Evolutionary conservation across 2,329 filamentous ascomycete genomes (phyloP).

Genomic region (Cladorrhinum sp.): DNA sequence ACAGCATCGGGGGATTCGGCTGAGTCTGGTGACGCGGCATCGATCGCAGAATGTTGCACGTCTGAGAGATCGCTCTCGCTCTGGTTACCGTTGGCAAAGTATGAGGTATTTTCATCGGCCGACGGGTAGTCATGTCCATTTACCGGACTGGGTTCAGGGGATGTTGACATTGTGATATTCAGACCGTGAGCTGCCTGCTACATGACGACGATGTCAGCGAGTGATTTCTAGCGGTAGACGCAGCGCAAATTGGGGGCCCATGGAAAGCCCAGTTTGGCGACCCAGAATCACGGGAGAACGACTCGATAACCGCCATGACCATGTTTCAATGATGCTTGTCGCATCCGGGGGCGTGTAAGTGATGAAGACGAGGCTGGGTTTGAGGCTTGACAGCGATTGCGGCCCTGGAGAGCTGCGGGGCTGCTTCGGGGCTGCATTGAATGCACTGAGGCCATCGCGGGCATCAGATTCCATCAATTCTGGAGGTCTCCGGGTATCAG

Average conservation of each 20-base stretch:
- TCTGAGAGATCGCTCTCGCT: conserved; percentile 79
- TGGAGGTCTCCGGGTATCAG: conserved; percentile 26
- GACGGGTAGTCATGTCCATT: conserved; percentile 64
- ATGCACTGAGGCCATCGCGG: conserved; percentile 34
- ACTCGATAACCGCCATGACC: conserved; percentile 23
- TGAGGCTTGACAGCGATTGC: conserved; percentile 45
- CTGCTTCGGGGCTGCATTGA: conserved; percentile 24
- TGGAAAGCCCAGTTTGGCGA: conserved; percentile 36
- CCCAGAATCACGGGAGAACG: conserved; percentile 29
- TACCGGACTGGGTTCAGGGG: conserved; percentile 58
- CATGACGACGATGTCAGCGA: conserved; percentile 48
- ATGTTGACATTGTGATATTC: conserved; percentile 62
- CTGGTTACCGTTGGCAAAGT: conserved; percentile 44
- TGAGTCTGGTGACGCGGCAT: conserved; percentile 42
- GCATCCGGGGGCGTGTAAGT: conserved; percentile 41
- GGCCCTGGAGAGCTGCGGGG: conserved; percentile 27
- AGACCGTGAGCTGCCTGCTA: conserved; percentile 61
- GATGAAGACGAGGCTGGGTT: conserved; percentile 50
- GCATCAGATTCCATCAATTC: conserved; percentile 38
- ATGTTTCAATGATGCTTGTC: conserved; percentile 40
- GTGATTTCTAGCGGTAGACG: conserved; percentile 28
- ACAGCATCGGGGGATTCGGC: conserved; percentile 37
- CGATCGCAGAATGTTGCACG: conserved; percentile 51
- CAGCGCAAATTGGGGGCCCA: conserved; percentile 23
- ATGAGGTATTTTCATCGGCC: conserved; percentile 43